phyloP scores from a whole-genome alignment of 768 basidiomycete species.

The Sporobolomyces pararoseus region DNA sequence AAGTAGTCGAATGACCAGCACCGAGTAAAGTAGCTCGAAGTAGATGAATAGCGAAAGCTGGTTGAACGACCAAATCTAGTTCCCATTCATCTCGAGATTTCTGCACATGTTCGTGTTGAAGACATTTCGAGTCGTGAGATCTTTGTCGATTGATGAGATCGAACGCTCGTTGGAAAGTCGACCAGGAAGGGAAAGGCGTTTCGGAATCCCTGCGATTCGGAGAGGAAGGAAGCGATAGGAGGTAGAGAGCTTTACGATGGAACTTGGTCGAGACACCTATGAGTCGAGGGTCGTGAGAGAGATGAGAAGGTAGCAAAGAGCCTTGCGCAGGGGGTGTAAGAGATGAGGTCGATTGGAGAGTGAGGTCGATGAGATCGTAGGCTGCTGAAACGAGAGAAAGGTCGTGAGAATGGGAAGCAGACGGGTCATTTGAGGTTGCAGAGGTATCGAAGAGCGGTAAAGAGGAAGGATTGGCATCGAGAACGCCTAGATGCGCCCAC shows the following conservation, averaged over 20 bases:
- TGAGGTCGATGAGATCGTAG: constrained; percentile 14
- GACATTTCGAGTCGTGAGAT: neutral
- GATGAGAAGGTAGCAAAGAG: neutral
- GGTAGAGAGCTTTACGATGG: constrained; percentile 20
- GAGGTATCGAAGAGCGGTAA: neutral
- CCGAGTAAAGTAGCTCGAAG: constrained; percentile 5
- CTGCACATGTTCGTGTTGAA: neutral
- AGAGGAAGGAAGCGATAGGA: constrained; percentile 8
- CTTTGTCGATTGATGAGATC: neutral
- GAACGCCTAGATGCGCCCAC: neutral
- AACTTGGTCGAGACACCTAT: constrained; percentile 18
- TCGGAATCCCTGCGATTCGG: neutral
- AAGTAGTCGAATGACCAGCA: neutral
- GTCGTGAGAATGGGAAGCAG: neutral
- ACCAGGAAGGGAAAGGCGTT: neutral
- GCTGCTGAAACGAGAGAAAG: neutral
- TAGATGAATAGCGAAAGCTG: constrained; percentile 10
- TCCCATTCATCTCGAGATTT: constrained; percentile 5
- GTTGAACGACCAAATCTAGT: constrained; percentile 6
- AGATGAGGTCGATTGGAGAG: neutral
- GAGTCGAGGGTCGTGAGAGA: constrained; percentile 3
- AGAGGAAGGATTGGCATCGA: neutral
- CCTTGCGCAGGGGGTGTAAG: neutral
- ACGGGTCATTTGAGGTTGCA: neutral
- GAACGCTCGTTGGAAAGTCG: neutral